Percentiles rank a stretch among this genome's conserved stretches.
Evolutionary conservation across 805 yeast genomes (phyloP).

Genomic region (Torulaspora delbrueckii): DNA sequence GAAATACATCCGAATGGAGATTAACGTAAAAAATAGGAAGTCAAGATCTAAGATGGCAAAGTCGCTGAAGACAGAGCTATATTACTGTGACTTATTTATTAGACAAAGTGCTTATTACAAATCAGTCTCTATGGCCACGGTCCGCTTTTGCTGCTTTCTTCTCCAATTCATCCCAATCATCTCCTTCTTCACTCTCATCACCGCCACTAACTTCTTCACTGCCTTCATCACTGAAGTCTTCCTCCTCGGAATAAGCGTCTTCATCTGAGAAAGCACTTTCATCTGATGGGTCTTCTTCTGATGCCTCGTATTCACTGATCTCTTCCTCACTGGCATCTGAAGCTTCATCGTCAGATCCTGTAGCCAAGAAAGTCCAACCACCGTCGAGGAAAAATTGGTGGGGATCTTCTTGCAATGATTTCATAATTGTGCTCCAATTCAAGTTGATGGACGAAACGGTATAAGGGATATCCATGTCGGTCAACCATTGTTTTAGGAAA

Average conservation of each 20-base stretch:
- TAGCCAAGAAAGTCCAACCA: slow-evolving; percentile 93
- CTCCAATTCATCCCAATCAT: slow-evolving; percentile 39
- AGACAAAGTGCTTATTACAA: neutral
- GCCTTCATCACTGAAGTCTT: slow-evolving; percentile 33
- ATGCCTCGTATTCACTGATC: slow-evolving; percentile 42
- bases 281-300: slow-evolving; percentile 42
- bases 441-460: slow-evolving; percentile 93
- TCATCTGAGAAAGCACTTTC: slow-evolving; percentile 39
- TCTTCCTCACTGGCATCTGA: slow-evolving; percentile 70
- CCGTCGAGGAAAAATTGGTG: slow-evolving; percentile 91
- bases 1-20: too few species aligned
- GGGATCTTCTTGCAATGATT: slow-evolving; percentile 86
- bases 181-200: slow-evolving; percentile 37
- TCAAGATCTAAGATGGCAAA: too few species aligned
- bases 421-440: slow-evolving; percentile 95
- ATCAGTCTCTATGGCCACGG: slow-evolving; percentile 22
- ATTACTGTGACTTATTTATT: neutral
- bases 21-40: too few species aligned
- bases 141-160: slow-evolving; percentile 40
- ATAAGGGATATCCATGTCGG: slow-evolving; percentile 94
- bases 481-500: slow-evolving; percentile 91
- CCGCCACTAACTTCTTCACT: slow-evolving; percentile 30
- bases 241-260: slow-evolving; percentile 37
- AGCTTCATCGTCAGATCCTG: slow-evolving; percentile 74
- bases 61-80: neutral